Conservation (phyloP, 2,329 filamentous ascomycete species). For the Colletotrichum gigasporum region DNA sequence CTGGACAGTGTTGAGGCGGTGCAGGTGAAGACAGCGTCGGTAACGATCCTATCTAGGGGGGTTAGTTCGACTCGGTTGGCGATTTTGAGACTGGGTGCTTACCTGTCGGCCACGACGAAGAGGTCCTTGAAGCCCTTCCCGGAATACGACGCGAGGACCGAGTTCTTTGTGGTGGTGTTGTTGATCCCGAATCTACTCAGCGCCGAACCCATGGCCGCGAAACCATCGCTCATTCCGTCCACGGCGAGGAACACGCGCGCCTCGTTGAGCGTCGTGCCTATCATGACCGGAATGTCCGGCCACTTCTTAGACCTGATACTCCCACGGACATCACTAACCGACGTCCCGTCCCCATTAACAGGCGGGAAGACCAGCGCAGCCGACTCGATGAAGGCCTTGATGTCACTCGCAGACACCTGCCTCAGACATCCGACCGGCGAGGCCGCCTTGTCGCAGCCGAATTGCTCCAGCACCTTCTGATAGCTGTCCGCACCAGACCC, state of each 20-base stretch:
- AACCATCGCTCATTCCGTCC: background rate
- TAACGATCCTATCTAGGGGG: constrained; percentile 5
- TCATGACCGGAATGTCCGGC: constrained; percentile 25
- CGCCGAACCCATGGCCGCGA: background rate
- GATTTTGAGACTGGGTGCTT: background rate
- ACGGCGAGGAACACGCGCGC: constrained; percentile 17
- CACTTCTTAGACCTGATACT: constrained; percentile 16
- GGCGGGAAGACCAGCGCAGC: constrained; percentile 22
- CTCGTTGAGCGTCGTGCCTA: constrained; percentile 21
- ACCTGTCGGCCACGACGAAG: background rate
- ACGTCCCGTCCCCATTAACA: constrained; percentile 19
- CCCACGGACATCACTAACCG: constrained; percentile 5
- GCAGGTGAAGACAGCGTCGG: constrained; percentile 20
- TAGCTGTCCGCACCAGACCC: constrained; percentile 22
- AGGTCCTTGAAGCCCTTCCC: background rate
- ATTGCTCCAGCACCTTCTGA: constrained; percentile 11
- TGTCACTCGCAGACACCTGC: background rate
- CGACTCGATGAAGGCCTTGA: constrained; percentile 21
- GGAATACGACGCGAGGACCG: background rate
- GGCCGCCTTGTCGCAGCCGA: background rate
- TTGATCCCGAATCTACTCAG: background rate
- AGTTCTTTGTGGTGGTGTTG: background rate
- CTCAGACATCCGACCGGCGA: constrained; percentile 12
- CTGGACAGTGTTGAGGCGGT: constrained; percentile 14
- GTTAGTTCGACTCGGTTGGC: background rate